Evolutionary conservation across 2,329 filamentous ascomycete species (phyloP), one percentile per base, ranked within the genome.

Genomic region (Peltaster fructicola): DNA sequence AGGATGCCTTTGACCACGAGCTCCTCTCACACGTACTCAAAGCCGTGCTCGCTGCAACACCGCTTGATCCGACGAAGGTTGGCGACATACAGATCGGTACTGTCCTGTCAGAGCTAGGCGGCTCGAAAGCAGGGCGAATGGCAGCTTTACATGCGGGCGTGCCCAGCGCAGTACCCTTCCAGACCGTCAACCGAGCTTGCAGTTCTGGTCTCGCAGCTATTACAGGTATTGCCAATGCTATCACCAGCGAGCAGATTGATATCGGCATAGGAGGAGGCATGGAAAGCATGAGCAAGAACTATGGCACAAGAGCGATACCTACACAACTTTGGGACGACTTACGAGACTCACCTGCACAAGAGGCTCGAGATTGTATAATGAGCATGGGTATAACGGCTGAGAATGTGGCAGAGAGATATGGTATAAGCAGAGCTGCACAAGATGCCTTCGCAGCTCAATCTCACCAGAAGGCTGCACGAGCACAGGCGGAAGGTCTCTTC

Each of bases 211-310:
- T 93, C 24, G 73, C 79, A 38, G 73, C 76, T 14, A 74, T 93
- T 24, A 74, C 80, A 1, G 56, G 61, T 8, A 61, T 91, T 3
- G 76, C 78, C 4, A 70, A 75, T 29, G 63, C 73, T 33, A 88
- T 93, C 39, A 65, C 69, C n/a, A 61, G 65, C 0, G 81, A 77
- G 2, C 65, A 68, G 38, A 75, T 85, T 25, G 65, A 72, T 33
- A 60, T 63, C 0, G 84, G 80, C 31, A 69, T 93, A 33, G 84
- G 73, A 7, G 84, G 78, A 2, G 84, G 84, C 15, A 92, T 90
- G 78, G 84, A 93, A 64, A 85, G 76, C 55, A 93, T 93, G 84
- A 91, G 80, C 35, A 59, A 75, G 36, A 92, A 92, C 54, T 93
- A 93, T 52, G 82, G 73, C 25, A 69, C 61, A 14, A 61, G 71